Base-by-base conservation (phyloP, 208 protist genomes). In the Crithidia fasciculata region DNA sequence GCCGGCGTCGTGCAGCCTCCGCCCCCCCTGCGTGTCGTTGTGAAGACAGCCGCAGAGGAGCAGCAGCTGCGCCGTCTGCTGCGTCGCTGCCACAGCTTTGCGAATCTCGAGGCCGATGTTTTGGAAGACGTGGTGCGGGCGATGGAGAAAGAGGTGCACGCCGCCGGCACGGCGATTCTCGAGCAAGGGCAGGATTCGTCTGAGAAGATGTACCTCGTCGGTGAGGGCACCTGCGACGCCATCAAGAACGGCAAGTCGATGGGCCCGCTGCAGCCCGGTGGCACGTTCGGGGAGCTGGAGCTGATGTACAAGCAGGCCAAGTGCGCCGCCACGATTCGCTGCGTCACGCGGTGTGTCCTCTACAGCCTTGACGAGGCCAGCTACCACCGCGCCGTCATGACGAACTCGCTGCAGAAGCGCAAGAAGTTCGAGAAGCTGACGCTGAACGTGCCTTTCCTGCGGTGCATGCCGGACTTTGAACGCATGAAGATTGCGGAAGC, bases 401-500 rank as follows among this genome's bases (percentile, higher is more conserved):
- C 73, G 43, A 83, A 77, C 61, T 87, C 82, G 6, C 47, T 95
- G 62, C 80, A 95, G 69, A 88, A 93, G 67, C 85, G 87, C 10
- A 78, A 83, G 44, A 78, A 80, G 18, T 97, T 91, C 66, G 77
- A 94, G 73, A 64, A 83, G n/a, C 60, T 96, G 28, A 81, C 90
- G 13, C 39, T 68, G 41, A 89, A 78, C 45, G 84, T 95, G 59
- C 80, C 82, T 28, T 96, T 97, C 65, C 82, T 96, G 36, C 74
- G 79, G 8, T 76, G 80, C 52, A 76, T 97, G 80, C 79, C 86
- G n/a, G 81, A 96, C 49, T 95, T 95, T 69, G 90, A 95, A 62
- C 88, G 88, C 18, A 83, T 94, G 82, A 89, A 82, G 60, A 85
- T 97, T n/a, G 90, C 91, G 3, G 94, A 97, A 66, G 94, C 90